Base-by-base conservation (phyloP, 2,329 filamentous ascomycete species). In the Ascochyta rabiei region DNA sequence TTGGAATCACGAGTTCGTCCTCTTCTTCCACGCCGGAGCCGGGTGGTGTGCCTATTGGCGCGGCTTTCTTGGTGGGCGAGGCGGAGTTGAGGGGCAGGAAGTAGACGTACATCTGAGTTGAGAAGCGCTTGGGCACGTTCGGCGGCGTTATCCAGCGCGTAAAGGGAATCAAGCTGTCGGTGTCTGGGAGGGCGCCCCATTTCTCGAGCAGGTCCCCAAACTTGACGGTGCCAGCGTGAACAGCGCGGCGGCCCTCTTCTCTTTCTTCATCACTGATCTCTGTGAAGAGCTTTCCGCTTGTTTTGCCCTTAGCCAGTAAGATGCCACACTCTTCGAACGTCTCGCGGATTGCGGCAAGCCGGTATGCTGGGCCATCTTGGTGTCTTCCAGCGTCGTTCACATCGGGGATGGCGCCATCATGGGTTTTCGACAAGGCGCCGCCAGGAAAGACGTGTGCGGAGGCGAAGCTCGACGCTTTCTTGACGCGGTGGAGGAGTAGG, bases 21-120 rank as follows among this genome's bases (percentile, higher is more conserved):
- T 70, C 59, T 35, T 68, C 61, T 64, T 63, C 68, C 24, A 51
- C 53, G 46, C 60, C 67, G 0, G 60, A 52, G 10, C n/a, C 67
- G 10, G 61, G 79, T 71, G 62, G 79, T 5, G 62, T 63, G 24
- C 48, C 50, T n/a, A 39, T 31, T 10, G 68, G 75, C 63, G 57
- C 65, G 28, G 64, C 68, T 6, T 72, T 60, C 5, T 71, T 71
- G 37, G 70, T 67, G 0, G 72, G 65, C 7, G 67, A 66, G 1
- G 55, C 41, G 13, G 76, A 73, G 10, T 64, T 60, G 5, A 87
- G 76, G 0, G 92, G 92, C 2, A 97, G 82, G 75, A 96, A 88
- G 76, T 96, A 96, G 10, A 98, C 75, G 76, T 98, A 99, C 93
- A 98, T 98, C 72, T 97, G 93, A 0, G 93, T 97, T 0, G 90